Conservation (phyloP, 441 rosid genomes). For the Populus hybrid region DNA sequence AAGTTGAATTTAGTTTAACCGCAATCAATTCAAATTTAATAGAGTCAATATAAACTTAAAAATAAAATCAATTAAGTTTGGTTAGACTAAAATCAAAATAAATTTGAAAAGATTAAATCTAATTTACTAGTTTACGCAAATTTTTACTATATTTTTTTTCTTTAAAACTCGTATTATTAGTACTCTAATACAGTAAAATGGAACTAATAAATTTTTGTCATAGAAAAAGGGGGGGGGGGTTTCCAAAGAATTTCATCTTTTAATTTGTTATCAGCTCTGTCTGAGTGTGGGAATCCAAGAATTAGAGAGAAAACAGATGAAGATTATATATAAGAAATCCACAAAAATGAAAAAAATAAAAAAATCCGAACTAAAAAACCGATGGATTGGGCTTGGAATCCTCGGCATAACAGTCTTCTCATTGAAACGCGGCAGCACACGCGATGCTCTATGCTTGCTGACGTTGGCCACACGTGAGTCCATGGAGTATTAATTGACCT, state of each 20-base stretch:
- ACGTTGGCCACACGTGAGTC: slow-evolving; percentile 55
- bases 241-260: not conserved
- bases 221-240: too few species aligned
- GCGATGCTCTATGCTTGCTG: slow-evolving; percentile 24
- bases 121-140: accelerated
- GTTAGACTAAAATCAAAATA: too few species aligned
- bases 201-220: not conserved
- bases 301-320: not conserved
- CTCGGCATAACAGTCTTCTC: slow-evolving; percentile 31
- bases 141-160: too few species aligned
- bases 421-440: slow-evolving; percentile 51
- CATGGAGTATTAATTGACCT: not conserved
- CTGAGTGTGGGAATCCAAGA: not conserved
- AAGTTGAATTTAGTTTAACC: too few species aligned
- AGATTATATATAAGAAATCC: not conserved
- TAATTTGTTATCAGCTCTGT: not conserved
- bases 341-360: too few species aligned
- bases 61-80: accelerated
- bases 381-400: not conserved
- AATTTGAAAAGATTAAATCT: too few species aligned
- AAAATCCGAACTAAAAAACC: not conserved
- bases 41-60: accelerated
- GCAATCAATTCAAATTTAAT: accelerated
- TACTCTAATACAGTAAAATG: too few species aligned
- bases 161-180: too few species aligned